A percentile compares a stretch with the other conserved stretches of the same genome.
phyloP scores from a whole-genome alignment of 176 grass and related monocot species.

The Oryza punctata region DNA sequence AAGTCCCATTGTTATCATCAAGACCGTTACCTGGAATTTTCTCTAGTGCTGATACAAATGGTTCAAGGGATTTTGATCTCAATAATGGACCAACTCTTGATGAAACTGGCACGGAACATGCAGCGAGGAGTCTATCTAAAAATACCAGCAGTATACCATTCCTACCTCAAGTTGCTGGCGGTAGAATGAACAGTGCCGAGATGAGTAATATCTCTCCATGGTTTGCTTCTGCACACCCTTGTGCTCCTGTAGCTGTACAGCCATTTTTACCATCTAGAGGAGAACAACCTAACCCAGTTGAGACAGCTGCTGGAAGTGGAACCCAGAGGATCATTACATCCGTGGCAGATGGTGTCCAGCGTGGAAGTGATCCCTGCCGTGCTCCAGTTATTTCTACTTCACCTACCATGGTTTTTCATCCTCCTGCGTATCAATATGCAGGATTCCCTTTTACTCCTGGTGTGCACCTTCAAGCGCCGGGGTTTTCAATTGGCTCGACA shows the following conservation, averaged over 20 bases:
- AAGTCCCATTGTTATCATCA: constrained; percentile 49
- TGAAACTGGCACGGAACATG: constrained; percentile 59
- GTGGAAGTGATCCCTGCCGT: constrained; percentile 48
- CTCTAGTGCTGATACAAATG: constrained; percentile 34
- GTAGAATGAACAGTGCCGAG: constrained; percentile 58
- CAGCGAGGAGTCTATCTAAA: constrained; percentile 49
- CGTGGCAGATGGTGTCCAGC: constrained; percentile 42
- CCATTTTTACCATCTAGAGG: constrained; percentile 71
- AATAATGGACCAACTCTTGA: constrained; percentile 77
- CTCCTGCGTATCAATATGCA: constrained; percentile 64
- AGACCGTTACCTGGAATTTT: constrained; percentile 44
- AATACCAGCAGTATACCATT: constrained; percentile 42
- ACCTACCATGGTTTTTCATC: constrained; percentile 56
- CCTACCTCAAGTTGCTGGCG: constrained; percentile 54
- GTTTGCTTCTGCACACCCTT: constrained; percentile 53
- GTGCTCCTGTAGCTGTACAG: constrained; percentile 57
- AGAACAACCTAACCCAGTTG: constrained; percentile 65
- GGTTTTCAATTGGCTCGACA: constrained; percentile 58
- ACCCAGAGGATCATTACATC: constrained; percentile 56
- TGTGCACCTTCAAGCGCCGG: constrained; percentile 41
- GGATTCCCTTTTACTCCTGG: constrained; percentile 60
- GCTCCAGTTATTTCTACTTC: constrained; percentile 65
- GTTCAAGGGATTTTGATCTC: constrained; percentile 74
- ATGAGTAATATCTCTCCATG: constrained; percentile 65
- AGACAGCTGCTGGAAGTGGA: constrained; percentile 42